Percentiles rank a stretch among this genome's conserved stretches.
phyloP scores from a whole-genome alignment of 495 filamentous ascomycete genomes.

The Aspergillus nidulans region DNA sequence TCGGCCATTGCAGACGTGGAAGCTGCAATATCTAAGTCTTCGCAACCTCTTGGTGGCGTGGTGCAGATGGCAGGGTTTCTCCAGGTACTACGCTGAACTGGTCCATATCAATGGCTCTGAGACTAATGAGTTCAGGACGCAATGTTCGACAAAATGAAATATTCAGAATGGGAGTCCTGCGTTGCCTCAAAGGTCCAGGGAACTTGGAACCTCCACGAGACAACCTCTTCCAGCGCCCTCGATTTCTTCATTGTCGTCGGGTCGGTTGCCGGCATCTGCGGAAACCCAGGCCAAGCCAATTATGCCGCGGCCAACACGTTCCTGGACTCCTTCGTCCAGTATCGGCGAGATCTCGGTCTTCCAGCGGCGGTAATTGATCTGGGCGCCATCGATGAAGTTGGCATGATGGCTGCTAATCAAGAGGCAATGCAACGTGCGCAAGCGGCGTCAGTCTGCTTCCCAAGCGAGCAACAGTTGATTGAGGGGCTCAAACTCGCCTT shows the following conservation, averaged over 20 bases:
- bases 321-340: conserved; percentile 31
- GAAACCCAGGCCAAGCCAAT: conserved; percentile 23
- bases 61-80: conserved; percentile 24
- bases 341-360: conserved; percentile 24
- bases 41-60: conserved; percentile 26
- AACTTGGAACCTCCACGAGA: conserved; percentile 53
- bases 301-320: conserved; percentile 37
- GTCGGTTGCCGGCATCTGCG: conserved; percentile 32
- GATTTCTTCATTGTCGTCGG: conserved; percentile 50
- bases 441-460: not conserved
- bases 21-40: conserved; percentile 4
- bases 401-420: conserved; percentile 24
- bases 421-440: not conserved
- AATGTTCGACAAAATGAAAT: conserved; percentile 32
- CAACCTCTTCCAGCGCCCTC: conserved; percentile 13
- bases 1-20: conserved; percentile 11
- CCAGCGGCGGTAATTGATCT: conserved; percentile 26
- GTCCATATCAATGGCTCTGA: not conserved
- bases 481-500: not conserved
- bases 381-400: conserved; percentile 32
- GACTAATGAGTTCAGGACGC: not conserved
- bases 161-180: conserved; percentile 31
- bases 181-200: conserved; percentile 43
- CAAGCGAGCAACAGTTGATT: not conserved
- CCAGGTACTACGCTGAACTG: not conserved